Conservation (phyloP, 257 asterid genomes). For the Solanum habrochaites region DNA sequence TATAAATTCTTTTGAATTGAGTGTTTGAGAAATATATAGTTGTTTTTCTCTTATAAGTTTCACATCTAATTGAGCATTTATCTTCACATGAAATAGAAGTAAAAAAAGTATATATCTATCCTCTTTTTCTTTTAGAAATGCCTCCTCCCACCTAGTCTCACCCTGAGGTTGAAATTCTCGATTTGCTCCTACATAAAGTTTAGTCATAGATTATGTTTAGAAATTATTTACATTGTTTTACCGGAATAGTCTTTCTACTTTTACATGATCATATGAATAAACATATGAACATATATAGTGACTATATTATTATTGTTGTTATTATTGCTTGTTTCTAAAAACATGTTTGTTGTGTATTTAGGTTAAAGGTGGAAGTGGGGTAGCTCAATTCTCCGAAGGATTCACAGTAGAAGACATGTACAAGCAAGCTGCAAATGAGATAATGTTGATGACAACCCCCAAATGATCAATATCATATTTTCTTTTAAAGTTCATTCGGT, state of each 20-base stretch:
- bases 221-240: neutral
- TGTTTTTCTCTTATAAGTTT: neutral
- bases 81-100: neutral
- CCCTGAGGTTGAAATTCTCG: neutral
- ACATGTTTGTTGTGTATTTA: neutral
- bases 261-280: neutral
- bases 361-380: slow-evolving; percentile 24
- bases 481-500: neutral
- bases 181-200: neutral
- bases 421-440: slow-evolving; percentile 61
- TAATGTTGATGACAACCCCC: slow-evolving; percentile 35
- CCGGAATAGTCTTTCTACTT: neutral
- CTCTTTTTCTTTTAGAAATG: neutral
- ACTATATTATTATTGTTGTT: neutral
- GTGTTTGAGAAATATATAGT: neutral
- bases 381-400: slow-evolving; percentile 21
- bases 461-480: neutral
- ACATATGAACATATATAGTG: neutral
- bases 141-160: neutral
- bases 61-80: neutral
- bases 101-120: neutral
- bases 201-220: neutral
- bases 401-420: slow-evolving; percentile 47
- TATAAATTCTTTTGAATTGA: neutral
- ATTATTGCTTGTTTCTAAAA: neutral